Percentiles rank a stretch among this genome's conserved stretches.
phyloP scores from a whole-genome alignment of 306 rosid genomes.

The Medicago ruthenica region DNA sequence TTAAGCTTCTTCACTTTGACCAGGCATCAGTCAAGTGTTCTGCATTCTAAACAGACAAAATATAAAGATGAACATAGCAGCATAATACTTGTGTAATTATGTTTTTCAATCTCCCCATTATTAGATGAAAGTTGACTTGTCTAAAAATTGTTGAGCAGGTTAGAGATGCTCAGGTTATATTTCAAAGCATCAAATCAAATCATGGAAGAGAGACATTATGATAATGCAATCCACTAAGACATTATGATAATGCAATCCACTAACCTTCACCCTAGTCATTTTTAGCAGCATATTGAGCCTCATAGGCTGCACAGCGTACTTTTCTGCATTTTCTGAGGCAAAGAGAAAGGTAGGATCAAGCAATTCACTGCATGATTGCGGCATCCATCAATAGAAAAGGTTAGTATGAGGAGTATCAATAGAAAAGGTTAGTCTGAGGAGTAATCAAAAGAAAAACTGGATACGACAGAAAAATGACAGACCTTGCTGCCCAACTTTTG shows the following conservation, averaged over 20 bases:
- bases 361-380: slow-evolving; percentile 75
- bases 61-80: slow-evolving; percentile 14
- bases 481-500: slow-evolving; percentile 99
- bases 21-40: slow-evolving; percentile 26
- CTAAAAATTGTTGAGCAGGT: slow-evolving; percentile 25
- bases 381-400: slow-evolving; percentile 35
- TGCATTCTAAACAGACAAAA: not conserved
- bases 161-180: slow-evolving; percentile 12
- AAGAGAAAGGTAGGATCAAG: slow-evolving; percentile 94
- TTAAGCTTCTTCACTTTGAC: slow-evolving; percentile 24
- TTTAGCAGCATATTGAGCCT: slow-evolving; percentile 80
- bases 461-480: slow-evolving; percentile 42
- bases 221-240: too few relatives aligned
- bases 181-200: slow-evolving; percentile 36
- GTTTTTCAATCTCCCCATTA: not conserved
- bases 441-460: slow-evolving; percentile 36
- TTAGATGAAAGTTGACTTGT: slow-evolving; percentile 6
- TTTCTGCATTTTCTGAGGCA: slow-evolving; percentile 89
- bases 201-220: slow-evolving; percentile 24
- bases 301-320: slow-evolving; percentile 82
- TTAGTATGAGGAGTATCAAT: slow-evolving; percentile 37
- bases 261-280: slow-evolving; percentile 94
- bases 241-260: slow-evolving; percentile 33
- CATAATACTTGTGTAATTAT: slow-evolving; percentile 14
- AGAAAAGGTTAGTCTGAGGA: too few relatives aligned